Conservation (phyloP, 2,329 filamentous ascomycete genomes). For the Sporothrix globosa region DNA sequence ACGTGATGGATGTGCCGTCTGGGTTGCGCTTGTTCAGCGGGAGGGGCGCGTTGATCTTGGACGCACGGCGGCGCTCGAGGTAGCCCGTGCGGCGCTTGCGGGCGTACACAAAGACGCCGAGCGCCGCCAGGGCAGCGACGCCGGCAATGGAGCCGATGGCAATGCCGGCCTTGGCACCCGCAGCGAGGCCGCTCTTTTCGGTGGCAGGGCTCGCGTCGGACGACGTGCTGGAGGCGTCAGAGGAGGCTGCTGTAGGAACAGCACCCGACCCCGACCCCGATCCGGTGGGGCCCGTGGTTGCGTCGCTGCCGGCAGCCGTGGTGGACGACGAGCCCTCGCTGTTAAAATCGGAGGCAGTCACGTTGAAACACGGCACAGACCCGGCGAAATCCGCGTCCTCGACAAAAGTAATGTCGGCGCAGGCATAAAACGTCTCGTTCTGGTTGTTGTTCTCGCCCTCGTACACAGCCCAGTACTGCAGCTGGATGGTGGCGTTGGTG, state of each 20-base stretch:
- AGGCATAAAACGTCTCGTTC: conserved; percentile 46
- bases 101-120: conserved; percentile 23
- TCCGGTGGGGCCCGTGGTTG: conserved; percentile 12
- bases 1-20: conserved; percentile 29
- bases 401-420: conserved; percentile 43
- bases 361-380: conserved; percentile 47
- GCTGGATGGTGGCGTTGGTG: conserved; percentile 45
- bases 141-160: conserved; percentile 45
- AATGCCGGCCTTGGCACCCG: conserved; percentile 46
- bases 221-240: not conserved
- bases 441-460: conserved; percentile 37
- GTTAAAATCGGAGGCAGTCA: conserved; percentile 39
- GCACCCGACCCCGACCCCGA: not conserved
- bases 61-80: conserved; percentile 28
- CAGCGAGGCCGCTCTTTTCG: conserved; percentile 39
- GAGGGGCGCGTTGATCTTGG: conserved; percentile 31
- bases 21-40: conserved; percentile 33
- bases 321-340: conserved; percentile 23
- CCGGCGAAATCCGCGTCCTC: conserved; percentile 38
- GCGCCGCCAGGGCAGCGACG: conserved; percentile 11
- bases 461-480: conserved; percentile 45
- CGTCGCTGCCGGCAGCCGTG: not conserved
- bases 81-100: conserved; percentile 31
- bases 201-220: conserved; percentile 23
- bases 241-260: not conserved